phyloP scores from a whole-genome alignment of 257 asterid genomes.

The Solanum rostratum region DNA sequence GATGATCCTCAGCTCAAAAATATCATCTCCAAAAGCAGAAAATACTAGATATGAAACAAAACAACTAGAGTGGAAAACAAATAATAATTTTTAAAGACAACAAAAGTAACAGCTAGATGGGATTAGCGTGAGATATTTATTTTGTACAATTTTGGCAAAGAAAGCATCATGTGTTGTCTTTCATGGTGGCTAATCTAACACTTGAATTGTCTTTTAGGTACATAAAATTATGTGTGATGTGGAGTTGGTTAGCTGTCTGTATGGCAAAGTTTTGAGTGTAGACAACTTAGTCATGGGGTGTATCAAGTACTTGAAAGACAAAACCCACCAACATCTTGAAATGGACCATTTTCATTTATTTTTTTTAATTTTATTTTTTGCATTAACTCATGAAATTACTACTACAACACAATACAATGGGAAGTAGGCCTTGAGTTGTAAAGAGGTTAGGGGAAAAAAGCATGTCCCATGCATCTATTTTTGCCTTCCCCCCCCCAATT shows the following conservation, averaged over 20 bases:
- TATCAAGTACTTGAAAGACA: slow-evolving; percentile 14
- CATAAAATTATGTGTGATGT: neutral
- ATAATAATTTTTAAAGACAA: no score
- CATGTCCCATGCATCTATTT: neutral
- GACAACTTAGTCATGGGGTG: slow-evolving; percentile 11
- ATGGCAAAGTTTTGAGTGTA: slow-evolving; percentile 2
- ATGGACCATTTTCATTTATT: slow-evolving; percentile 3
- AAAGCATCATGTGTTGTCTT: neutral
- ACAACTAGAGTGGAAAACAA: no score
- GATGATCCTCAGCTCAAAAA: no score
- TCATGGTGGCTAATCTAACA: neutral
- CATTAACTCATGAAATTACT: slow-evolving; percentile 3
- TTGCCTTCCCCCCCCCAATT: neutral
- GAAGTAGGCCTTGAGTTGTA: neutral
- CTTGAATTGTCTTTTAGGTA: neutral
- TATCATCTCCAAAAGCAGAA: no score
- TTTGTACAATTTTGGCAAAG: neutral
- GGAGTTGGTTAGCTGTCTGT: slow-evolving; percentile 21
- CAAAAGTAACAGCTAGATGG: no score
- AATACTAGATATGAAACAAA: no score
- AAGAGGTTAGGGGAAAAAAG: neutral
- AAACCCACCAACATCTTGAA: slow-evolving; percentile 29
- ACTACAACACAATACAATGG: neutral
- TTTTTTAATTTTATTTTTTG: neutral
- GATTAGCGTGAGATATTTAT: no score